These are phyloP conservation scores for Boletus pseudo-olivaceus DNA, from an alignment of 768 basidiomycete species.

Conservation along the genomic window DNA sequence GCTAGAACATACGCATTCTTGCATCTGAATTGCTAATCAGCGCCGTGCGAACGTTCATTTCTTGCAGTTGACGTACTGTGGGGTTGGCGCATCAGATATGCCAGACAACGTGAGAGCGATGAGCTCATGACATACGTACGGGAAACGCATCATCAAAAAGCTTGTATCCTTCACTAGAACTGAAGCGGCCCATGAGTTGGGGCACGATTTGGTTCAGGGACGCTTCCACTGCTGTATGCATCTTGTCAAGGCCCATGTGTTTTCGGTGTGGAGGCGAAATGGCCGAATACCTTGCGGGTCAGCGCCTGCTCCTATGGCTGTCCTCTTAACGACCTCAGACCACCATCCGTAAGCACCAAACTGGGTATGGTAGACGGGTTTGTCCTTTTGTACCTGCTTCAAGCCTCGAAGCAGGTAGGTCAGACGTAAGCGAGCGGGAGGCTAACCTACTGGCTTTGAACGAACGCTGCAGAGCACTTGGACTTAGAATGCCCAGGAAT, in stretches of 20 bases:
- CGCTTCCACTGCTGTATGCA: conserved; percentile 47
- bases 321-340: conserved; percentile 70
- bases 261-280: conserved; percentile 15
- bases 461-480: conserved; percentile 48
- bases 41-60: conserved; percentile 48
- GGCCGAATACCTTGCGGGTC: conserved; percentile 45
- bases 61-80: conserved; percentile 47
- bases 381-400: conserved; percentile 51
- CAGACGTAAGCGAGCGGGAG: not conserved
- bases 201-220: conserved; percentile 57
- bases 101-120: not conserved
- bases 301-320: conserved; percentile 74
- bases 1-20: conserved; percentile 55
- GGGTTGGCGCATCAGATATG: conserved; percentile 1
- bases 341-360: conserved; percentile 63
- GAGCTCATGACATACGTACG: conserved; percentile 36
- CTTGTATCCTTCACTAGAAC: conserved; percentile 66
- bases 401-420: conserved; percentile 34
- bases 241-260: conserved; percentile 16
- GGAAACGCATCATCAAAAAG: conserved; percentile 51
- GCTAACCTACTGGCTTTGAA: conserved; percentile 51
- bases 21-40: conserved; percentile 71
- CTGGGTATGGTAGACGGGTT: conserved; percentile 49
- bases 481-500: conserved; percentile 58
- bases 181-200: conserved; percentile 62